A percentile compares a stretch with the other conserved stretches of the same genome.
phyloP scores from a whole-genome alignment of 129 eudicot species.

The Flaveria brownii region DNA sequence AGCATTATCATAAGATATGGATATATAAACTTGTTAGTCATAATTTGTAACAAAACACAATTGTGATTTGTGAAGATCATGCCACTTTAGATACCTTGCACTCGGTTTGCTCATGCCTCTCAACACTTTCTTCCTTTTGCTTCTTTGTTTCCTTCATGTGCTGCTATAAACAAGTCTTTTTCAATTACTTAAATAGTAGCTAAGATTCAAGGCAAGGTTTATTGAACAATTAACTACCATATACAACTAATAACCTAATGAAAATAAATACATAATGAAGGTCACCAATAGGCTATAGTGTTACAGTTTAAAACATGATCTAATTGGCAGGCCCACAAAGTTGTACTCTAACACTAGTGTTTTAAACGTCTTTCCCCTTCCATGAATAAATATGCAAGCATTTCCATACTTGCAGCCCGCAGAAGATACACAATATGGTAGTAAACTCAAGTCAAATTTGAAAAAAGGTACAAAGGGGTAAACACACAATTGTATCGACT shows the following conservation, averaged over 20 bases:
- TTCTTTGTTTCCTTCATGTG: background rate
- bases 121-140: background rate
- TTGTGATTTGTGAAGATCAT: background rate
- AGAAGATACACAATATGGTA: too few species aligned
- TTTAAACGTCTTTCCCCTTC: slow-evolving; percentile 40
- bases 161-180: background rate
- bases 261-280: background rate
- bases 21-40: background rate
- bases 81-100: slow-evolving; percentile 62
- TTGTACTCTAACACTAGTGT: slow-evolving; percentile 53
- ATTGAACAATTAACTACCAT: background rate
- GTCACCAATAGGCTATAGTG: background rate
- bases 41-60: background rate
- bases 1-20: slow-evolving; percentile 7
- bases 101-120: slow-evolving; percentile 28
- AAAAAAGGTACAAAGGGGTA: too few species aligned
- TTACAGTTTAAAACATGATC: background rate
- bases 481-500: background rate
- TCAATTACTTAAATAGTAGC: background rate
- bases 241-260: background rate
- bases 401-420: slow-evolving; percentile 87
- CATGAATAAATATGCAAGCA: slow-evolving; percentile 73
- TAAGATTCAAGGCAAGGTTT: background rate
- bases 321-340: slow-evolving; percentile 65
- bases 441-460: too few species aligned